Evolutionary conservation across 2,329 filamentous ascomycete species (phyloP).

Genomic region (Plenodomus biglobosus): DNA sequence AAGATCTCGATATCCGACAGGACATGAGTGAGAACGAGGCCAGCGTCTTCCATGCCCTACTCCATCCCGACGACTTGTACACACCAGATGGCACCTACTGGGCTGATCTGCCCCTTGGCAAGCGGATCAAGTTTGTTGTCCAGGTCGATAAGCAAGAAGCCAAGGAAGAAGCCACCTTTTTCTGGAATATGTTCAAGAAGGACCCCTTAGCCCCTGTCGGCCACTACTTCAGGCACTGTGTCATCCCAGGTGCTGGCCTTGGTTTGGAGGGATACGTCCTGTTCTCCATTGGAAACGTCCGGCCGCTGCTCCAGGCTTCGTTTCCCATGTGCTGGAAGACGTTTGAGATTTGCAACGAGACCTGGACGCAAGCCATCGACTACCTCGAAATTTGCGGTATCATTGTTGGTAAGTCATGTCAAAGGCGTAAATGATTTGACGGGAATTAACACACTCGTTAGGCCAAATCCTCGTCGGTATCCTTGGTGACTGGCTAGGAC

Average conservation of each 20-base stretch:
- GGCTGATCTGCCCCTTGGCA: constrained; percentile 75
- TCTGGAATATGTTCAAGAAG: constrained; percentile 79
- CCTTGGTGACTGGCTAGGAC: constrained; percentile 78
- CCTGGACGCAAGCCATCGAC: constrained; percentile 81
- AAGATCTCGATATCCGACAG: constrained; percentile 40
- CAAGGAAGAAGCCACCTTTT: constrained; percentile 63
- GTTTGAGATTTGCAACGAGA: constrained; percentile 66
- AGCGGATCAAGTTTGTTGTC: constrained; percentile 75
- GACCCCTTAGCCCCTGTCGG: constrained; percentile 81
- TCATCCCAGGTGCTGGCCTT: constrained; percentile 88
- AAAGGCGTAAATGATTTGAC: background rate
- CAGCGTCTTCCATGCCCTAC: constrained; percentile 72
- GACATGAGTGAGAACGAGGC: constrained; percentile 61
- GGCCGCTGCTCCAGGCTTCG: constrained; percentile 73
- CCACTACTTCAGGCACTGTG: constrained; percentile 87
- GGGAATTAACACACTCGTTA: constrained; percentile 1
- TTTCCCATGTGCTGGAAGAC: constrained; percentile 78
- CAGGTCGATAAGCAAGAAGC: constrained; percentile 72
- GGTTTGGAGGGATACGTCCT: constrained; percentile 92
- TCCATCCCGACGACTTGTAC: constrained; percentile 87
- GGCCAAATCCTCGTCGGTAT: constrained; percentile 81
- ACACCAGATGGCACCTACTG: constrained; percentile 83
- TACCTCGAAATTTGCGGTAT: constrained; percentile 95
- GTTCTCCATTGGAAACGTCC: constrained; percentile 93
- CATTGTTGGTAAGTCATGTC: constrained; percentile 67